Evolutionary conservation across 371 early-diverging fungal genomes (phyloP), one percentile per base, ranked within the genome.

Genomic region (Mortierella sp.): DNA sequence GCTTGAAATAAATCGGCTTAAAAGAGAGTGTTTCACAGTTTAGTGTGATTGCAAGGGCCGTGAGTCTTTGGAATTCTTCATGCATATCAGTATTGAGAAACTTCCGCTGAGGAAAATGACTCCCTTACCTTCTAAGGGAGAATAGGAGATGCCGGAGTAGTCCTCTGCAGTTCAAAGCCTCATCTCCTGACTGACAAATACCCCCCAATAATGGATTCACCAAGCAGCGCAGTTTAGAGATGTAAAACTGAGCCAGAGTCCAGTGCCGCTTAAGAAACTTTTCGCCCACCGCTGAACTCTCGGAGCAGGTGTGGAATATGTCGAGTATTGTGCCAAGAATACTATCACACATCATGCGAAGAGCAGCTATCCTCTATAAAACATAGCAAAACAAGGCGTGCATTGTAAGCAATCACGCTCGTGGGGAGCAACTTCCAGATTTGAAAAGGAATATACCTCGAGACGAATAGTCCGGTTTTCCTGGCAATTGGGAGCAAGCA

Each of bases 101-200:
- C n/a, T n/a, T n/a, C n/a, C n/a, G n/a, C n/a, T n/a, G n/a, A n/a
- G n/a, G n/a, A n/a, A n/a, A n/a, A n/a, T n/a, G n/a, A n/a, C n/a
- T n/a, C n/a, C n/a, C 43, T 4, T 37, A 75, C 75, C 75, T 53
- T 51, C 75, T 48, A 15, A 62, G 39, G 30, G 57, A 75, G 42
- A 68, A 63, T 34, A 75, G 32, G 8, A 63, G 34, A 44, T 56
- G 55, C 19, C 68, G 57, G 8, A 75, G 2, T 3, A 56, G 26
- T 26, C 60, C 52, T 28, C 69, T 52, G 15, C 65, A 63, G 2
- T 51, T 50, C n/a, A 11, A 9, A 1, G 60, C 19, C 21, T 70
- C 76, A 7, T 49, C 52, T 4, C 52, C 50, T 12, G 48, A 28
- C 2, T 39, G 37, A 24, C 52, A 48, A 3, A 69, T 50, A 24